Base-by-base conservation (phyloP, 306 rosid genomes). In the Lotus japonicus region DNA sequence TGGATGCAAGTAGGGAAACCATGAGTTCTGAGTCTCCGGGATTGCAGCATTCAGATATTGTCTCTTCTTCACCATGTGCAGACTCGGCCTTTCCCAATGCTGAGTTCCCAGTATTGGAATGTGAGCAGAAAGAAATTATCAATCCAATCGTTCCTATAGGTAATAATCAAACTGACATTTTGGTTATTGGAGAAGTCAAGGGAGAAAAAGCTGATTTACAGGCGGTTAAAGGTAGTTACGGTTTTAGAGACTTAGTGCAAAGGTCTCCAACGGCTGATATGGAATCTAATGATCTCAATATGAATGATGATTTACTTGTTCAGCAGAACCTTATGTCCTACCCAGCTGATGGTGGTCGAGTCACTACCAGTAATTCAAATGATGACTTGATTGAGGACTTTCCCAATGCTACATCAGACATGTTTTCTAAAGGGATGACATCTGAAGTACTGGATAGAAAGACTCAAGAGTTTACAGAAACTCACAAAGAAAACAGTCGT, bases 321-420 rank as follows among this genome's bases (percentile, higher is more conserved):
- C 80, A 56, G 51, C 64, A 78, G 76, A 78, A 72, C 74, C 12
- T 44, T 57, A 6, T 76, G 35, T 57, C 84, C 42, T 45, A 66
- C 13, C 65, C 83, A 6, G 39, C 75, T 11, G 78, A 80, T 60
- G 68, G 55, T 9, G 76, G 59, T 36, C 81, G 81, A 68, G 51
- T 65, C 71, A 71, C 76, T 17, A 44, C 76, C 19, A 62, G 82
- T 68, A 72, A 80, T 77, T 73, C 82, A 41, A 58, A 52, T 56
- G 80, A 71, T 60, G 91, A 89, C 73, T 78, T 79, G 59, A 48
- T 60, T 76, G 87, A 79, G 58, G 69, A 72, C 68, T 58, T 66
- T 17, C 74, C 81, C 65, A 78, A 61, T 71, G 64, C 61, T 53
- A 60, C 68, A 53, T 76, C 82, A 6, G 75, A 74, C 59, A 45